Conservation (phyloP, 306 rosid genomes). For the Crataegus laevigata region DNA sequence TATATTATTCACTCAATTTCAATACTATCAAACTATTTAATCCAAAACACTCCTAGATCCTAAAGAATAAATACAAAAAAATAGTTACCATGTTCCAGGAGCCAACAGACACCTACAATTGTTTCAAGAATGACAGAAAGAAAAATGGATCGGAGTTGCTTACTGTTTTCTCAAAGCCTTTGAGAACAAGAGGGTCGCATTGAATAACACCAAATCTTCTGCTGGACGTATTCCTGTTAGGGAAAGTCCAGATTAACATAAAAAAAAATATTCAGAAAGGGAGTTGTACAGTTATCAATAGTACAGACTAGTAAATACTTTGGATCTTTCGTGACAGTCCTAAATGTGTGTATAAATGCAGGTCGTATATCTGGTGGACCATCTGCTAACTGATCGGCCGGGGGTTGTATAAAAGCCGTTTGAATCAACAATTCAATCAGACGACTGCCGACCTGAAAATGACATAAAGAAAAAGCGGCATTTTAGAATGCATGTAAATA, state of each 20-base stretch:
- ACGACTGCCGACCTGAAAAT: conserved; percentile 80
- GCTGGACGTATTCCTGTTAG: conserved; percentile 35
- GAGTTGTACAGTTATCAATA: conserved; percentile 2
- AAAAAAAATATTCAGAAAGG: conserved; percentile 13
- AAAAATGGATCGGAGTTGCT: conserved; percentile 21
- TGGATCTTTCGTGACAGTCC: conserved; percentile 30
- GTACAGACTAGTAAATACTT: conserved; percentile 34
- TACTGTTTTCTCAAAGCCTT: conserved; percentile 81
- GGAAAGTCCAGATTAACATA: conserved; percentile 12
- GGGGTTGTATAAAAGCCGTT: conserved; percentile 87
- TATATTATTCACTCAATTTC: background rate
- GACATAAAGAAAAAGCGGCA: background rate
- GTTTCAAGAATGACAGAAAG: conserved; percentile 2
- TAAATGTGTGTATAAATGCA: conserved; percentile 70
- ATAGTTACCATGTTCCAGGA: background rate
- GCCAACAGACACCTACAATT: conserved; percentile 5
- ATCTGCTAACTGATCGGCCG: conserved; percentile 55
- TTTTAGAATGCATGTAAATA: conserved; percentile 13
- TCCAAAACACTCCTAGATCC: background rate
- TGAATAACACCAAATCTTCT: conserved; percentile 66
- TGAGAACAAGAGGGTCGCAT: conserved; percentile 74
- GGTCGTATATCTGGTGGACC: conserved; percentile 74
- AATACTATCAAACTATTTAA: background rate
- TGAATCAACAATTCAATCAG: conserved; percentile 69
- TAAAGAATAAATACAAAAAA: background rate